Conservation (phyloP, 805 yeast genomes). For the Lachancea kluyveri region DNA sequence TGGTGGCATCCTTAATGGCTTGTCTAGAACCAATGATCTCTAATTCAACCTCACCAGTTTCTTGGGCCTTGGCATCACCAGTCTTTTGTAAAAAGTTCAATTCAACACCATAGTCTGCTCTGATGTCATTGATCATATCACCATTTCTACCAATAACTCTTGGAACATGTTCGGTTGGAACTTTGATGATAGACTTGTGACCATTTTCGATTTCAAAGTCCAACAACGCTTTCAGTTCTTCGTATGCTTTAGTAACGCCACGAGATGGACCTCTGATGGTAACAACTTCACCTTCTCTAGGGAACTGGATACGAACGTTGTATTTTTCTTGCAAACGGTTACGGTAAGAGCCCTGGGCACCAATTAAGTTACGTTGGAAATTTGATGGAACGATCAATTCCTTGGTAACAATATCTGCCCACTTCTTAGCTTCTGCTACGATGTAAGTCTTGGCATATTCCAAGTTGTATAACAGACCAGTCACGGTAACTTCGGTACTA, state of each 20-base stretch:
- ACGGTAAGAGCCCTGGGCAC: slow-evolving; percentile 74
- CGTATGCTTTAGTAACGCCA: slow-evolving; percentile 77
- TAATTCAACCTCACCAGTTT: slow-evolving; percentile 50
- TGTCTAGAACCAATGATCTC: slow-evolving; percentile 72
- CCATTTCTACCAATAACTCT: slow-evolving; percentile 88
- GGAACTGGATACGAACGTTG: slow-evolving; percentile 74
- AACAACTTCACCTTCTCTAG: slow-evolving; percentile 55
- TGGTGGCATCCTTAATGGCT: slow-evolving; percentile 66
- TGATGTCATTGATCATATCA: slow-evolving; percentile 72
- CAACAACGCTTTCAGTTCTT: slow-evolving; percentile 75
- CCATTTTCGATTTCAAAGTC: slow-evolving; percentile 87
- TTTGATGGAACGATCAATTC: slow-evolving; percentile 66
- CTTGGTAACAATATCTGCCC: slow-evolving; percentile 75
- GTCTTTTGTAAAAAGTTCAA: slow-evolving; percentile 37
- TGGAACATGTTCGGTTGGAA: slow-evolving; percentile 72
- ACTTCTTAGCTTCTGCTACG: slow-evolving; percentile 52
- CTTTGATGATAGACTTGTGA: slow-evolving; percentile 50
- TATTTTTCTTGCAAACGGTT: slow-evolving; percentile 84
- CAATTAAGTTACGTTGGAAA: slow-evolving; percentile 78
- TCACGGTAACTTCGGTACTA: slow-evolving; percentile 48
- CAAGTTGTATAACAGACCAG: slow-evolving; percentile 76
- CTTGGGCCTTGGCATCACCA: slow-evolving; percentile 39
- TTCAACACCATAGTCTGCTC: slow-evolving; percentile 53
- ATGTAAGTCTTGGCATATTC: slow-evolving; percentile 63
- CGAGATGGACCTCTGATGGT: slow-evolving; percentile 82